phyloP scores from a whole-genome alignment of 2,329 filamentous ascomycete species.

The Aspergillus ruber region DNA sequence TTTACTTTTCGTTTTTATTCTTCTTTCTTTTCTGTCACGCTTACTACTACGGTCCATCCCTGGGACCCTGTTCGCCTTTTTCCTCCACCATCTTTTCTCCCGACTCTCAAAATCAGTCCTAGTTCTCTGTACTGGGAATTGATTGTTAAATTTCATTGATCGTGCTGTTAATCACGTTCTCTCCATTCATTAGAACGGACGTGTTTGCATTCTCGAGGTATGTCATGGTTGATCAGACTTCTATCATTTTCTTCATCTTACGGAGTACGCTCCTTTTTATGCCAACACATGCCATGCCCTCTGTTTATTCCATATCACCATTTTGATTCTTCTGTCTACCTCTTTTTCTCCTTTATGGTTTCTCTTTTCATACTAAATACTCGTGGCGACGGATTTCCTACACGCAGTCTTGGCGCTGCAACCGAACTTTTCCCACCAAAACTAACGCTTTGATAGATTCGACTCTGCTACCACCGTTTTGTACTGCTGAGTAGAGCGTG shows the following conservation, averaged over 20 bases:
- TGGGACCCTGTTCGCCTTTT: neutral
- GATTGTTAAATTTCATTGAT: neutral
- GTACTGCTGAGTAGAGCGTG: no score
- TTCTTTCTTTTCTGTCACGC: neutral
- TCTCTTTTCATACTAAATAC: neutral
- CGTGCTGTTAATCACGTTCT: neutral
- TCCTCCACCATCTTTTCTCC: neutral
- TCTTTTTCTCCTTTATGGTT: no score
- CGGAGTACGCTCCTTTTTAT: neutral
- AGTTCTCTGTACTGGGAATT: neutral
- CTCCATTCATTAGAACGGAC: neutral
- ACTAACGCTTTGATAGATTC: conserved; percentile 6
- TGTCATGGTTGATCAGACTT: neutral
- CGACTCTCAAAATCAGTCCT: neutral
- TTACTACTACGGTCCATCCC: neutral
- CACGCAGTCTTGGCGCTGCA: conserved; percentile 8
- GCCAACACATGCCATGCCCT: neutral
- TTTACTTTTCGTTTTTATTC: conserved; percentile 1
- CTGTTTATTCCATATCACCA: neutral
- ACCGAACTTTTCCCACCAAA: conserved; percentile 5
- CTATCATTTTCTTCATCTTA: neutral
- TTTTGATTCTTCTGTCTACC: neutral
- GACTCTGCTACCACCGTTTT: neutral
- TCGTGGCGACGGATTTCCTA: neutral
- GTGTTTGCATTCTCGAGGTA: neutral